Evolutionary conservation across 352 stramenopile genomes (phyloP).

Genomic region (Phytophthora cryptogea): DNA sequence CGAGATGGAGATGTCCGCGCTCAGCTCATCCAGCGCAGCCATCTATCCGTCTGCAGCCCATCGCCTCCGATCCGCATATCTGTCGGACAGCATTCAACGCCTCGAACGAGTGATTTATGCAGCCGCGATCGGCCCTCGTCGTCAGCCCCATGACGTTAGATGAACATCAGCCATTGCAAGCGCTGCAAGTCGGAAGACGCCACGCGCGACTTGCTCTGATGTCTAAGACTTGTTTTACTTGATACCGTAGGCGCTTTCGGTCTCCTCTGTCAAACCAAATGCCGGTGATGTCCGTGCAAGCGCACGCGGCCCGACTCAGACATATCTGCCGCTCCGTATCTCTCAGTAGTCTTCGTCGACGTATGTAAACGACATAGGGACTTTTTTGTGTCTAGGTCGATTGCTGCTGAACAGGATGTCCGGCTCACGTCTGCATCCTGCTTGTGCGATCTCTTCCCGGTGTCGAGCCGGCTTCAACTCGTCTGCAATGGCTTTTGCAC

Average conservation of each 20-base stretch:
- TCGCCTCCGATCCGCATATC: slow-evolving; percentile 13
- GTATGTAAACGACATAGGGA: no score
- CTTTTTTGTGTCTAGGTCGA: no score
- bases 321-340: neutral
- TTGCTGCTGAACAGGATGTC: neutral
- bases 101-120: slow-evolving; percentile 1
- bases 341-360: no score
- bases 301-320: neutral
- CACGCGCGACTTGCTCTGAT: neutral
- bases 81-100: neutral
- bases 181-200: neutral
- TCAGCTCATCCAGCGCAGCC: slow-evolving; percentile 13
- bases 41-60: slow-evolving; percentile 14
- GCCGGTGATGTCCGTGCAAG: neutral
- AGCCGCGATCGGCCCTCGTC: neutral
- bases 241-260: no score
- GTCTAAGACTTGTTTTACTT: no score
- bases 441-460: neutral
- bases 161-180: no score
- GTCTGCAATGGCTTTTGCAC: neutral
- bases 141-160: no score
- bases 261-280: neutral
- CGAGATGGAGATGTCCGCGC: slow-evolving; percentile 3
- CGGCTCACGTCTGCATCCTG: no score
- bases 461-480: neutral